Evolutionary conservation across 179 eudicot genomes (phyloP).

Genomic region (Nepenthes alata): DNA sequence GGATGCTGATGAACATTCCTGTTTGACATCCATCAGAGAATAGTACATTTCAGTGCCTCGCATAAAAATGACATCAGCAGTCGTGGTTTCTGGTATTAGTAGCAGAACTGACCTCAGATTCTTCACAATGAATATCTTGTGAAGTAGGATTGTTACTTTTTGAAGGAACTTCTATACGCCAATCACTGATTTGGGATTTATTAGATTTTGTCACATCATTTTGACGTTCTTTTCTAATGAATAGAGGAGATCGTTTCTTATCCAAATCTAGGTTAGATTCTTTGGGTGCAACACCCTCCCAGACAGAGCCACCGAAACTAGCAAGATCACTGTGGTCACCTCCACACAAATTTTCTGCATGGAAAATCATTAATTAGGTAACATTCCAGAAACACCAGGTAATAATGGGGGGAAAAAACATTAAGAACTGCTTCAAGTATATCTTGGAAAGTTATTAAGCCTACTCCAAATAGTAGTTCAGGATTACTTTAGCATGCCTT

Average conservation of each 20-base stretch:
- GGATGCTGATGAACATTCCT: conserved; percentile 58
- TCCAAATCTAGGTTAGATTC: conserved; percentile 26
- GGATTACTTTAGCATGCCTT: neutral
- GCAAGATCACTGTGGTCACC: conserved; percentile 44
- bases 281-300: conserved; percentile 28
- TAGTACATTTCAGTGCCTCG: conserved; percentile 40
- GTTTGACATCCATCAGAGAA: conserved; percentile 55
- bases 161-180: conserved; percentile 65
- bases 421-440: no score
- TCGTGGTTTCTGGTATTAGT: conserved; percentile 40
- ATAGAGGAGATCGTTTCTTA: conserved; percentile 33
- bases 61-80: conserved; percentile 33
- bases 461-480: neutral
- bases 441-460: no score
- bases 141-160: conserved; percentile 22
- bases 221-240: conserved; percentile 32
- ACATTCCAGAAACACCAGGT: neutral
- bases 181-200: conserved; percentile 36
- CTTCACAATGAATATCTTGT: conserved; percentile 34
- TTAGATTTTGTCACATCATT: conserved; percentile 21
- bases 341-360: conserved; percentile 46
- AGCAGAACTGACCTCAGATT: conserved; percentile 51
- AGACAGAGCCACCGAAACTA: conserved; percentile 40
- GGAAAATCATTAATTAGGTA: neutral
- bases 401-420: neutral